Percentiles rank a stretch among this genome's conserved stretches.
Evolutionary conservation across 805 yeast genomes (phyloP).

Genomic region (Teunomyces tritomae): DNA sequence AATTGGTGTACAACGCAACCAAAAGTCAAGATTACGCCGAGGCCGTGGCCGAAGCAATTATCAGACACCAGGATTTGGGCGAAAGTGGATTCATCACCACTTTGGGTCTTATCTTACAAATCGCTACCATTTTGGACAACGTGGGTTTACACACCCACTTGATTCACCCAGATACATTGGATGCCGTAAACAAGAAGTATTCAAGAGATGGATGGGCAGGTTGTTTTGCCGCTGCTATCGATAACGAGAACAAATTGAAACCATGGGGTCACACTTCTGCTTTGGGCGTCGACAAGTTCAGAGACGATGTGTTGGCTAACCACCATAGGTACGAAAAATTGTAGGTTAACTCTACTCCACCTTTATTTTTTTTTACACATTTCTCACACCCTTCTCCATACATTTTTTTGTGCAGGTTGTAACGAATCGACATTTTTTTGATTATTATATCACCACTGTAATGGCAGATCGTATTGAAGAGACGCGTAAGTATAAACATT

Average conservation of each 20-base stretch:
- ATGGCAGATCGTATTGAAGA: not conserved
- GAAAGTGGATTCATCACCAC: slow-evolving; percentile 30
- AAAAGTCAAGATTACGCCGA: slow-evolving; percentile 28
- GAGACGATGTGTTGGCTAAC: slow-evolving; percentile 26
- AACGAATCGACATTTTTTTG: not conserved
- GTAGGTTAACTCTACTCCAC: not conserved
- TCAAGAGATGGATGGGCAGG: slow-evolving; percentile 27
- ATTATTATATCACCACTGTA: not conserved
- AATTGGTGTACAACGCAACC: slow-evolving; percentile 21
- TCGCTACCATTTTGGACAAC: slow-evolving; percentile 32
- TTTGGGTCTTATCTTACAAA: slow-evolving; percentile 30
- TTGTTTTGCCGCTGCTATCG: slow-evolving; percentile 32
- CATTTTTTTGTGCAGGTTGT: not conserved
- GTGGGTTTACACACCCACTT: slow-evolving; percentile 27
- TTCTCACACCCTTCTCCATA: not conserved
- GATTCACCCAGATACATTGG: slow-evolving; percentile 27
- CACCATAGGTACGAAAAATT: slow-evolving; percentile 19
- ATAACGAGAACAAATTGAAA: slow-evolving; percentile 25
- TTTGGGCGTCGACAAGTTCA: slow-evolving; percentile 27
- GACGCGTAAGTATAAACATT: not conserved
- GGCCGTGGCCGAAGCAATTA: slow-evolving; percentile 34
- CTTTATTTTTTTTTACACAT: not conserved
- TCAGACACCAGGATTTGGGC: slow-evolving; percentile 35
- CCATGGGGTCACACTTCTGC: slow-evolving; percentile 39
- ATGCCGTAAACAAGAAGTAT: slow-evolving; percentile 21